A percentile compares a stretch with the other conserved stretches of the same genome.
phyloP scores from a whole-genome alignment of 495 filamentous ascomycete species.

The Xylaria castorea region DNA sequence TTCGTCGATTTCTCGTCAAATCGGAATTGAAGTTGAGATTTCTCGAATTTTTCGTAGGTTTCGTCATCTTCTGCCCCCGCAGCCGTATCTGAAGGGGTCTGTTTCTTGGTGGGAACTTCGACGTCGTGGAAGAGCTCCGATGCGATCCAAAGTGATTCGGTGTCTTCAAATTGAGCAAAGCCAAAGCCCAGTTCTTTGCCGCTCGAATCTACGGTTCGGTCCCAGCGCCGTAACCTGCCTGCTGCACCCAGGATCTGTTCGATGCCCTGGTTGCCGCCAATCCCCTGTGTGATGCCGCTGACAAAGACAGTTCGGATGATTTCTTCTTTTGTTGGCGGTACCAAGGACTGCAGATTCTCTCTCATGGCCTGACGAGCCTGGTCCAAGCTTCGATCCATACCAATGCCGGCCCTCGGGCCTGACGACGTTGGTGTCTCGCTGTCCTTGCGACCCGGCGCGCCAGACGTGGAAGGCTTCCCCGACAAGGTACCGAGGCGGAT shows the following conservation, averaged over 20 bases:
- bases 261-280: slow-evolving; percentile 79
- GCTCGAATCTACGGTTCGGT: slow-evolving; percentile 61
- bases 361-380: slow-evolving; percentile 71
- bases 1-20: slow-evolving; percentile 81
- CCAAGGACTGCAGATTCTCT: slow-evolving; percentile 77
- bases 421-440: slow-evolving; percentile 49
- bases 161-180: slow-evolving; percentile 96
- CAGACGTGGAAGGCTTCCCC: slow-evolving; percentile 66
- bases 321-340: slow-evolving; percentile 89
- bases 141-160: slow-evolving; percentile 84
- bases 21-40: slow-evolving; percentile 72
- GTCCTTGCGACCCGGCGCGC: slow-evolving; percentile 48
- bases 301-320: slow-evolving; percentile 90
- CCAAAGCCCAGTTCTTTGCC: slow-evolving; percentile 85
- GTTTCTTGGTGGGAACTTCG: slow-evolving; percentile 81
- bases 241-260: slow-evolving; percentile 81
- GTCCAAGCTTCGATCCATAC: slow-evolving; percentile 67
- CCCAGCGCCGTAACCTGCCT: slow-evolving; percentile 84
- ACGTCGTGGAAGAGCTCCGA: slow-evolving; percentile 86
- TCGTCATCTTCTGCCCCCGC: slow-evolving; percentile 45
- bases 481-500: slow-evolving; percentile 84
- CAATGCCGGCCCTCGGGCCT: slow-evolving; percentile 71
- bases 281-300: slow-evolving; percentile 80
- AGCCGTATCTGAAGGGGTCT: slow-evolving; percentile 56
- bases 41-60: slow-evolving; percentile 68